Evolutionary conservation across 176 grass and related monocot species (phyloP).

Genomic region (Cymbopogon citratus): DNA sequence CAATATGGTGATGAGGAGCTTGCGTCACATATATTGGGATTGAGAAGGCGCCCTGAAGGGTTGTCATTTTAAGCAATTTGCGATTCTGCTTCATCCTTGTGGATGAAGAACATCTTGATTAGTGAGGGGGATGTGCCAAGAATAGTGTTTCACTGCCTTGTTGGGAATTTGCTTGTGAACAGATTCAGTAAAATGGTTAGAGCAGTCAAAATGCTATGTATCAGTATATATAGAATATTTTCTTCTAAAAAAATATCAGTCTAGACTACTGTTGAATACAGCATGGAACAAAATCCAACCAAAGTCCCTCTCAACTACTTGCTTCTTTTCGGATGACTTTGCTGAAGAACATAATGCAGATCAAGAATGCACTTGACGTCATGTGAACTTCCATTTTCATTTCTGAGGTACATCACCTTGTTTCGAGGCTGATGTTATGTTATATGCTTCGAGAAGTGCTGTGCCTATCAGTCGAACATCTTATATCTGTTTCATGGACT

Average conservation of each 20-base stretch:
- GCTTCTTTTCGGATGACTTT: neutral
- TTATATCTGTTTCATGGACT: neutral
- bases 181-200: neutral
- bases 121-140: neutral
- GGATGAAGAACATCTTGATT: neutral
- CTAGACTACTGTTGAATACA: neutral
- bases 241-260: neutral
- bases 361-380: neutral
- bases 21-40: constrained; percentile 35
- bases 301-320: neutral
- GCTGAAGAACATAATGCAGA: constrained; percentile 7
- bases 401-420: neutral
- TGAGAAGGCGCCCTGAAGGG: constrained; percentile 22
- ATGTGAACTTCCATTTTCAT: neutral
- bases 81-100: neutral
- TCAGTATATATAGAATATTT: neutral
- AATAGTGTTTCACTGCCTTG: neutral
- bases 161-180: neutral
- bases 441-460: neutral
- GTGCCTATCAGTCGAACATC: neutral
- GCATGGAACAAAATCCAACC: neutral
- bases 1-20: constrained; percentile 47
- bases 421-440: neutral
- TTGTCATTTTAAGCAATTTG: neutral
- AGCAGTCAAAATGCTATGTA: neutral